phyloP scores from a whole-genome alignment of 768 basidiomycete genomes.

The Naganishia randhawae region DNA sequence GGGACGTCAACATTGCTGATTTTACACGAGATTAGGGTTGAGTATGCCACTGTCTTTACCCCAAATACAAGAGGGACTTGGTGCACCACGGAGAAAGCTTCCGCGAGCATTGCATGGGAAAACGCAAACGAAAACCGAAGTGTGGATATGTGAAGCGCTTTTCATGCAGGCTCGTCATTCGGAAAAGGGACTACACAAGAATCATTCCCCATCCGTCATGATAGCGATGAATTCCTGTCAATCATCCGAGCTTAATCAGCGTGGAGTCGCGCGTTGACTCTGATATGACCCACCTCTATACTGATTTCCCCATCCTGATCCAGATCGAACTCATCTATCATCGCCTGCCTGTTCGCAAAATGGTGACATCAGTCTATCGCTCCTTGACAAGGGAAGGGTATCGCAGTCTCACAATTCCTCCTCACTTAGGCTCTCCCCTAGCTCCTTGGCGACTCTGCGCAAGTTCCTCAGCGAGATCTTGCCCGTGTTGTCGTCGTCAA shows the following conservation, averaged over 20 bases:
- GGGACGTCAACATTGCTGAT: neutral
- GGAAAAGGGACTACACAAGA: neutral
- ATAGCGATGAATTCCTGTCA: slow-evolving; percentile 95
- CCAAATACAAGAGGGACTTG: neutral
- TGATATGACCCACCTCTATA: slow-evolving; percentile 24
- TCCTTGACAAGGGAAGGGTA: neutral
- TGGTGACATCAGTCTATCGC: neutral
- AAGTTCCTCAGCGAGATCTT: slow-evolving; percentile 89
- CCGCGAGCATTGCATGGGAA: neutral
- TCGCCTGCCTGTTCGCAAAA: slow-evolving; percentile 73
- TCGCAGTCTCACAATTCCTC: slow-evolving; percentile 75
- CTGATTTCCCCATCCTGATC: slow-evolving; percentile 98
- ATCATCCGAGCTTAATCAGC: neutral
- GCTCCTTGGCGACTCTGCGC: slow-evolving; percentile 88
- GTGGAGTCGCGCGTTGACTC: neutral
- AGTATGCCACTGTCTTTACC: neutral
- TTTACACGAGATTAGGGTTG: neutral
- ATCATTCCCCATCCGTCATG: slow-evolving; percentile 76
- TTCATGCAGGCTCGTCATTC: neutral
- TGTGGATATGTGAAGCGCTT: slow-evolving; percentile 5
- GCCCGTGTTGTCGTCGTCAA: slow-evolving; percentile 92
- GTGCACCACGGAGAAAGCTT: neutral
- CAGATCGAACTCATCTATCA: slow-evolving; percentile 99
- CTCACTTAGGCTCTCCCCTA: slow-evolving; percentile 90
- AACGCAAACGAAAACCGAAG: neutral